A percentile compares a stretch with the other conserved stretches of the same genome.
Evolutionary conservation across 306 rosid genomes (phyloP).

Genomic region (Betula pendula): DNA sequence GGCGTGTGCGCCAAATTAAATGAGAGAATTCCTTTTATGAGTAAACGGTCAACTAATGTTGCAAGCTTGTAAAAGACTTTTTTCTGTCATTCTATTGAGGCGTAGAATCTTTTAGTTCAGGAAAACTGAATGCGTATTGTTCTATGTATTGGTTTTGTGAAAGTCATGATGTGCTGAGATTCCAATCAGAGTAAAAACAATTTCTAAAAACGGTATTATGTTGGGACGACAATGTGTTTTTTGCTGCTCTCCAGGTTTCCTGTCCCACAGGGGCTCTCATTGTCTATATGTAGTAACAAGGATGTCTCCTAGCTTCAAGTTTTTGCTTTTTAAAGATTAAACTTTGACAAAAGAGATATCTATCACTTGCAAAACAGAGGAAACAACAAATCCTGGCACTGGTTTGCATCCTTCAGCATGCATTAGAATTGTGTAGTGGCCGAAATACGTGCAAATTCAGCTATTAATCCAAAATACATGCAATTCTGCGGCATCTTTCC

Average conservation of each 20-base stretch:
- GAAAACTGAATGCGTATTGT: neutral
- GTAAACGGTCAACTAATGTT: neutral
- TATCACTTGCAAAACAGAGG: no score
- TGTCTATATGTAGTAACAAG: neutral
- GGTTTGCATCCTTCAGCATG: no score
- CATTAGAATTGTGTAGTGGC: no score
- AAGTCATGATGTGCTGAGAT: neutral
- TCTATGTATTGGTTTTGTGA: neutral
- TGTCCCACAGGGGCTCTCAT: neutral
- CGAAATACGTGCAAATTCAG: no score
- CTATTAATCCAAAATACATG: no score
- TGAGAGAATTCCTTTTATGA: neutral
- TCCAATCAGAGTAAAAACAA: neutral
- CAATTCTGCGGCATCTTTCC: no score
- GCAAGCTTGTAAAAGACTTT: neutral
- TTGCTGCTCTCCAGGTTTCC: no score
- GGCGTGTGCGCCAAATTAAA: neutral
- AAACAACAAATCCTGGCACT: no score
- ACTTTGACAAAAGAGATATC: neutral
- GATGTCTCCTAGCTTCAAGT: neutral
- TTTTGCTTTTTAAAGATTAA: neutral
- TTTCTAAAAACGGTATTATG: no score
- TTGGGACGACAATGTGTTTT: neutral
- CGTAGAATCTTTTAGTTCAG: neutral
- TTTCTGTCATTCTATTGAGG: neutral